Conservation (phyloP, 257 asterid species). For the Penstemon davidsonii region DNA sequence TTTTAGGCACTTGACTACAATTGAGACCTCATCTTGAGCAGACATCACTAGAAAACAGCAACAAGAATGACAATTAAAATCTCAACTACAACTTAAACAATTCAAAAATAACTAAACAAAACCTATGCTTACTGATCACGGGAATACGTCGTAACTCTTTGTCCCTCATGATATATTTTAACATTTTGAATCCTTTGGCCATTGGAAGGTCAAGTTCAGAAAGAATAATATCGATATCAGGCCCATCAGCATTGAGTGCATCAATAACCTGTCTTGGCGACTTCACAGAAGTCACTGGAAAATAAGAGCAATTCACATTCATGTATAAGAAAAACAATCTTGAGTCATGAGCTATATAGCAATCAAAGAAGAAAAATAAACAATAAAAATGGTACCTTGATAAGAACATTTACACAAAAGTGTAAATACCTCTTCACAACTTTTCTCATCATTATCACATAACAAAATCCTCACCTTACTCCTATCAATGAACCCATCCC, state of each 20-base stretch:
- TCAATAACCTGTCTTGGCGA: slow-evolving; percentile 94
- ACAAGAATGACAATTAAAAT: slow-evolving; percentile 4
- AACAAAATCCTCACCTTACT: slow-evolving; percentile 87
- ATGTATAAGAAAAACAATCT: slow-evolving; percentile 23
- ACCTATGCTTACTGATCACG: slow-evolving; percentile 68
- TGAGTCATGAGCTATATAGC: slow-evolving; percentile 8
- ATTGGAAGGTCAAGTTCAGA: slow-evolving; percentile 91
- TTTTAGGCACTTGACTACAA: slow-evolving; percentile 87
- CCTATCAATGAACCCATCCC: slow-evolving; percentile 88
- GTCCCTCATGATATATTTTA: slow-evolving; percentile 79
- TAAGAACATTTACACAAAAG: slow-evolving; percentile 85
- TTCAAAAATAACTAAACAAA: not conserved
- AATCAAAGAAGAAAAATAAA: slow-evolving; percentile 3
- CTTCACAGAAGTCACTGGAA: slow-evolving; percentile 75
- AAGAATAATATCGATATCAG: slow-evolving; percentile 84
- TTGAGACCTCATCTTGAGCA: slow-evolving; percentile 76
- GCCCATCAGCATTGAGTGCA: slow-evolving; percentile 90
- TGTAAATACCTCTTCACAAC: slow-evolving; percentile 66
- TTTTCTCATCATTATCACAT: slow-evolving; percentile 79
- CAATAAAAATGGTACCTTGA: slow-evolving; percentile 57
- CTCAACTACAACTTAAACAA: not conserved
- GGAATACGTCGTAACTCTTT: slow-evolving; percentile 81
- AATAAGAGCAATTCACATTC: slow-evolving; percentile 24
- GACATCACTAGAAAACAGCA: slow-evolving; percentile 81
- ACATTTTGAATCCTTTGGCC: slow-evolving; percentile 75